Base-by-base conservation (phyloP, 257 asterid species). In the Solanum pimpinellifolium region DNA sequence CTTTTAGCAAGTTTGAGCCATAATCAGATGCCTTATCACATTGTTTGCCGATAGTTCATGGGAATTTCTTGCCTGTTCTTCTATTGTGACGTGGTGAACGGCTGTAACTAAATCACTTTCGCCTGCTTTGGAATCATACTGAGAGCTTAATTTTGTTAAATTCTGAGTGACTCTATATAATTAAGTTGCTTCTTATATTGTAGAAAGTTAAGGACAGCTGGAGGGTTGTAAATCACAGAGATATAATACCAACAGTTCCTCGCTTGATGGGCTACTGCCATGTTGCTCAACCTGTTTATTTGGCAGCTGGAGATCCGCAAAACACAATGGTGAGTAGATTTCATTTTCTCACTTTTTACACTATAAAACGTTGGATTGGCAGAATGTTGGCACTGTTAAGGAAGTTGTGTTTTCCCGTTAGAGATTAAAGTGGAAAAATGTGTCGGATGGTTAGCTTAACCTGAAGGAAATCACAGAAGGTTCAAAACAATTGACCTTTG, bases 201-300 rank as follows among this genome's bases (percentile, higher is more conserved):
- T 94, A 97, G 99, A 96, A 93, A 92, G 96, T 96, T 85, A 91
- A 92, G 88, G 98, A 95, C 83, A 97, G 98, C 92, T 97, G 99
- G 98, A 92, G 99, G 90, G 93, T 97, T 81, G 98, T 97, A 84
- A 97, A 97, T 91, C 99, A 95, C 84, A 89, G 99, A 88, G 99
- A 97, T 93, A 97, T 96, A 87, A 97, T 97, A 90, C 99, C 99
- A 78, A 96, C 99, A 37, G 99, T 97, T 86, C 99, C 99, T 37
- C 98, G 98, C 70, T 89, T 97, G 90, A 96, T 97, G 99, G 99
- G 99, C 89, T 96, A 97, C 90, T 96, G 98, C 90, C 99, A 97
- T 86, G 98, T 97, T 62, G 99, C 99, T 90, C 98, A 97, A 80
- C 99, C 99, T 9, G 92, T 97, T 88, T 97, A 92, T 95, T 90